phyloP scores from a whole-genome alignment of 2,329 filamentous ascomycete genomes.

The Colletotrichum kahawae region DNA sequence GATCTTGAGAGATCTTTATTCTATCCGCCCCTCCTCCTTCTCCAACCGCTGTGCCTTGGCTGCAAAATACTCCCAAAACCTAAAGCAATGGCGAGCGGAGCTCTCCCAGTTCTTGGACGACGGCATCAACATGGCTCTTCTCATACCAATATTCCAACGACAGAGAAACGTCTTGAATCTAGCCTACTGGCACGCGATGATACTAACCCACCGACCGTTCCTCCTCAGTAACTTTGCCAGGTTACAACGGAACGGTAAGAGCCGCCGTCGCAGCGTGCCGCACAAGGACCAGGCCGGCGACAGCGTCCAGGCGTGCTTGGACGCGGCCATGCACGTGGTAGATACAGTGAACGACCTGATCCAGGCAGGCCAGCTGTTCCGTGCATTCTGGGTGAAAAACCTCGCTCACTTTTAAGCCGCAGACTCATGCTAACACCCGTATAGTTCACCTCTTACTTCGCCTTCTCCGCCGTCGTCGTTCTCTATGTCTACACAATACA shows the following conservation, averaged over 20 bases:
- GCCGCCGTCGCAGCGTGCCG: neutral
- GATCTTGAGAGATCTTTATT: slow-evolving; percentile 39
- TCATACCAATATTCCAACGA: slow-evolving; percentile 44
- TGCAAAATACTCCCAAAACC: slow-evolving; percentile 30
- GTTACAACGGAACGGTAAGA: slow-evolving; percentile 22
- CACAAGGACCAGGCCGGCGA: slow-evolving; percentile 18
- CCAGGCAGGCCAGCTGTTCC: slow-evolving; percentile 38
- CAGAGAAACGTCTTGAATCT: slow-evolving; percentile 47
- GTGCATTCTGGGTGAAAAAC: slow-evolving; percentile 41
- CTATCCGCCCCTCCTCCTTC: slow-evolving; percentile 36
- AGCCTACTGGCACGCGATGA: slow-evolving; percentile 46
- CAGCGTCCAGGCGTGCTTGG: slow-evolving; percentile 34
- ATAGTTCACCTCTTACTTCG: slow-evolving; percentile 46
- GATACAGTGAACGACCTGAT: slow-evolving; percentile 43
- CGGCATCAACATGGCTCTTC: slow-evolving; percentile 34
- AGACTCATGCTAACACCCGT: neutral
- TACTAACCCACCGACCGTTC: slow-evolving; percentile 43
- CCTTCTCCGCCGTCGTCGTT: slow-evolving; percentile 48
- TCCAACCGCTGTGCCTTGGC: slow-evolving; percentile 30
- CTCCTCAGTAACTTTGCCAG: slow-evolving; percentile 39
- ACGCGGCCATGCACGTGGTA: slow-evolving; percentile 43
- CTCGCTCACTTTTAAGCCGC: too few relatives aligned
- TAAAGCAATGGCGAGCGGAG: slow-evolving; percentile 39
- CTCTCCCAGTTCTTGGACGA: slow-evolving; percentile 43
- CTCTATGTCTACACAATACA: slow-evolving; percentile 51